phyloP scores from a whole-genome alignment of 2,329 filamentous ascomycete species.

The Thelonectria discophora region DNA sequence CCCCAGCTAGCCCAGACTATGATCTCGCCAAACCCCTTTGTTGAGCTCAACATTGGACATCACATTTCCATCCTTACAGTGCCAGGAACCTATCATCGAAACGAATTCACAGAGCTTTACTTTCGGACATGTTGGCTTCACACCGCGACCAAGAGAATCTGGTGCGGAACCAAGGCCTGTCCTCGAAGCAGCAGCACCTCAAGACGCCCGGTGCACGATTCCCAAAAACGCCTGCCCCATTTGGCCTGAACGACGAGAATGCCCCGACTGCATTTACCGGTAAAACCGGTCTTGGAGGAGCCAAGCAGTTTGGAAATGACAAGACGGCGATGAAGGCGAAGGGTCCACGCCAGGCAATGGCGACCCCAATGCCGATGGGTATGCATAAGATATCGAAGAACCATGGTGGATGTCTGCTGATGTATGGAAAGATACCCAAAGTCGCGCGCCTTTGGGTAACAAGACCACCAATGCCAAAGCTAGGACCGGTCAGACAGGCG shows the following conservation, averaged over 20 bases:
- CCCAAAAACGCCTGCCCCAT: conserved; percentile 84
- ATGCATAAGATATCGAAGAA: conserved; percentile 41
- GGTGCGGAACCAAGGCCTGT: conserved; percentile 77
- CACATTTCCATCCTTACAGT: conserved; percentile 15
- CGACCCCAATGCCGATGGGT: conserved; percentile 87
- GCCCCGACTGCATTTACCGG: conserved; percentile 53
- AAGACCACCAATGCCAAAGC: conserved; percentile 97
- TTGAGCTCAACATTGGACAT: conserved; percentile 12
- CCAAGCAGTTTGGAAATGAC: conserved; percentile 60
- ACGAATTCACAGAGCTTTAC: not conserved
- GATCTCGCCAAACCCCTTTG: conserved; percentile 12
- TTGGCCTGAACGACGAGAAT: conserved; percentile 87
- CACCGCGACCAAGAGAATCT: conserved; percentile 90
- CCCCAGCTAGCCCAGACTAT: not conserved
- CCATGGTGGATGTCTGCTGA: conserved; percentile 22
- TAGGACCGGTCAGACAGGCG: conserved; percentile 71
- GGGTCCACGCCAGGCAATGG: conserved; percentile 64
- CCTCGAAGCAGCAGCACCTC: conserved; percentile 77
- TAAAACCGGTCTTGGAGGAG: conserved; percentile 59
- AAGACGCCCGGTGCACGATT: conserved; percentile 82
- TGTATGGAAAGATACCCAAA: conserved; percentile 53
- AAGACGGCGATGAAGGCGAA: conserved; percentile 60
- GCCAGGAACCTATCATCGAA: conserved; percentile 21
- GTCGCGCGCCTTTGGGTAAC: conserved; percentile 84
- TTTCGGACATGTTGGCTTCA: conserved; percentile 72